Evolutionary conservation across 2,329 filamentous ascomycete genomes (phyloP), one percentile per base, ranked within the genome.

Genomic region (Aureobasidium sp.): DNA sequence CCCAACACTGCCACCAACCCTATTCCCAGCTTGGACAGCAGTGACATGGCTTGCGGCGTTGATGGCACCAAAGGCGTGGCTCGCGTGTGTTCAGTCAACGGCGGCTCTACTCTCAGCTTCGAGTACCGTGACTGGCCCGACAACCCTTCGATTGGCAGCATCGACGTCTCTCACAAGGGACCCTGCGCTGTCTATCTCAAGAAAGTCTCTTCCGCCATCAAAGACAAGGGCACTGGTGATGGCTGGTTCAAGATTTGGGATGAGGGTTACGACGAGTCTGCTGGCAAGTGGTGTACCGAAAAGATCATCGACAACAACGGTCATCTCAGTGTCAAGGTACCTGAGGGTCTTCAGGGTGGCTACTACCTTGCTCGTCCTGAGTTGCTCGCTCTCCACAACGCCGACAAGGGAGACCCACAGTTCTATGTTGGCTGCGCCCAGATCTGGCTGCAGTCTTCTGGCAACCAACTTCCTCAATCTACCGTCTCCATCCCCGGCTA

Each of bases 241-340:
- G 85, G 85, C 34, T 90, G 86, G 86, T 86, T 90, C 76, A 89
- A 89, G 75, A 79, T 90, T 64, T 88, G 78, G 74, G 78, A 86
- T 55, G 76, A 84, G 48, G 84, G 83, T 40, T 87, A 85, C 68
- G 75, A 86, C 60, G 64, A 70, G 4, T 60, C 64, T 4, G 71
- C 72, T 1, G 66, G 71, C 24, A 71, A 79, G 64, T 90, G 85
- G 84, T 88, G 86, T 68, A 84, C 82, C 3, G 79, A 87, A 63
- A 80, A 79, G 56, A 73, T 90, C 55, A 84, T 84, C 55, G 74
- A 70, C 51, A 81, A 81, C 67, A 74, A 81, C 19, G 85, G 85
- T 12, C 71, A 82, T 17, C 70, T 89, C 11, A 81, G 79, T 4
- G 75, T 86, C 55, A 70, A 74, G 17, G 72, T 89, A 3, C 85